Evolutionary conservation across 2,329 filamentous ascomycete species (phyloP), one percentile per base, ranked within the genome.

Genomic region (Grosmannia huntii): DNA sequence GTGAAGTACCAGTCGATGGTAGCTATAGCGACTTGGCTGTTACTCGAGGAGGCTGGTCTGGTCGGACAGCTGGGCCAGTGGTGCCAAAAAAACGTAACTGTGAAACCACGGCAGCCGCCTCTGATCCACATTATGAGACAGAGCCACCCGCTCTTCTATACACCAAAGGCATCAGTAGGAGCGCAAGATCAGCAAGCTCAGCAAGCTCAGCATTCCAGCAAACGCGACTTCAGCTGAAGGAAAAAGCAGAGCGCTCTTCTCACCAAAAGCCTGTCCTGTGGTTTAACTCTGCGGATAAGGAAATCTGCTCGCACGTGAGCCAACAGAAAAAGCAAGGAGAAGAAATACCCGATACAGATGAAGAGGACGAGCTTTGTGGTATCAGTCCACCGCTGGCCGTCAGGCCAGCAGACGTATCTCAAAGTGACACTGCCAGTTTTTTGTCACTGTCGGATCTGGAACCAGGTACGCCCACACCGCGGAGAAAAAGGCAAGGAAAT

Each of bases 321-420:
- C 7, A 46, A 10, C 28, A 23, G 21, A n/a, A 16, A 23, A 23
- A 6, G n/a, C 23, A 36, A 31, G 7, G 28, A 49, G 16, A 4
- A 36, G 41, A 21, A 16, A 78, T 80, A 33, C 75, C 77, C 0
- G 77, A 80, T 60, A 78, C 77, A 1, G 77, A 80, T 44, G 75
- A 60, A 7, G 59, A 60, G 25, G 59, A 74, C 12, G 75, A 76
- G 6, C 3, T 12, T 16, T 11, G 12, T 41, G 14, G 16, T 5
- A 23, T 25, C 10, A 38, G 27, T 5, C 38, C 53, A 7, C 25
- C 48, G 25, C 19, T 36, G 9, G 25, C 48, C 48, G 5, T 10
- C 23, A 28, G 23, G 25, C 14, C 48, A 3, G 19, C n/a, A 27
- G 50, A 16, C 28, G 31, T 33, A 14, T 23, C 33, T 21, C 23